A percentile compares a stretch with the other conserved stretches of the same genome.
phyloP scores from a whole-genome alignment of 2,329 filamentous ascomycete species.

The Pyricularia sp. region DNA sequence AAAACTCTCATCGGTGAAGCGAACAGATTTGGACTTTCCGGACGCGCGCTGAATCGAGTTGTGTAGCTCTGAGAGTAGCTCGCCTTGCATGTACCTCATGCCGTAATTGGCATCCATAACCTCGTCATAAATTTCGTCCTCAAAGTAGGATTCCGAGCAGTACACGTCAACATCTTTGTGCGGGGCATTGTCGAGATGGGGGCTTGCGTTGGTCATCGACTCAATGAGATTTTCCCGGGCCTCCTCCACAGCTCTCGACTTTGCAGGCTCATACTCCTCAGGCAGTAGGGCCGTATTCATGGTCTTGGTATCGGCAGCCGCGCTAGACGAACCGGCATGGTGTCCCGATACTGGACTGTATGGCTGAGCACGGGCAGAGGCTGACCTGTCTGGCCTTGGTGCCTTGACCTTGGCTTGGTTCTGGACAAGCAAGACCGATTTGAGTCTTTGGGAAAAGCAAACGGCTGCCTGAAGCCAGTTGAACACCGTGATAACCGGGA shows the following conservation, averaged over 20 bases:
- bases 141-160: neutral
- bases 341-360: neutral
- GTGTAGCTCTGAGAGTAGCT: neutral
- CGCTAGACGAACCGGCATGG: neutral
- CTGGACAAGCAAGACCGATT: neutral
- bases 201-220: neutral
- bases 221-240: neutral
- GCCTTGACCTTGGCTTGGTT: neutral
- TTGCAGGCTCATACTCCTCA: neutral
- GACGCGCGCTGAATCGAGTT: neutral
- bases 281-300: neutral
- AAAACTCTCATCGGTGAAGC: neutral
- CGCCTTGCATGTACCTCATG: neutral
- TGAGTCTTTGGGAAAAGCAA: neutral
- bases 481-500: neutral
- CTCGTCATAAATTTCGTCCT: neutral
- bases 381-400: neutral
- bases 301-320: neutral
- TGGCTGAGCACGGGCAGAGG: neutral
- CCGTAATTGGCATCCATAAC: neutral
- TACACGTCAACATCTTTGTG: neutral
- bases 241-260: neutral
- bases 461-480: neutral
- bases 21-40: neutral
- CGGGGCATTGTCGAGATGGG: neutral